phyloP scores from a whole-genome alignment of 1,284 basidiomycete species.

The Papiliotrema flavescens region DNA sequence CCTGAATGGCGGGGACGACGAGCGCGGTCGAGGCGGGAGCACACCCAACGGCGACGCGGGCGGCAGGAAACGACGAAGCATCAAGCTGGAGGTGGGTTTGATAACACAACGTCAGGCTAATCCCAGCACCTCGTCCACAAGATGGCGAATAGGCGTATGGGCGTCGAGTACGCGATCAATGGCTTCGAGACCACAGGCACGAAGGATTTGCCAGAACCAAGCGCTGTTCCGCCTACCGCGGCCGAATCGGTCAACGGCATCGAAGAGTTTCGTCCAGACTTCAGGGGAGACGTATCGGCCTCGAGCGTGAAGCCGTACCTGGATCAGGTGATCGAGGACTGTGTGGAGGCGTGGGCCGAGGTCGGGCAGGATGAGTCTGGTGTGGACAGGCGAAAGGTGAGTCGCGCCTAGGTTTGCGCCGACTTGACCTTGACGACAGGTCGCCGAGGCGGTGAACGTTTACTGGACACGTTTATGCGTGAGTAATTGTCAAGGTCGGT shows the following conservation, averaged over 20 bases:
- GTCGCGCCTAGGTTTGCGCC: background rate
- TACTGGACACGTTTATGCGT: constrained; percentile 41
- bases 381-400: constrained; percentile 28
- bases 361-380: constrained; percentile 22
- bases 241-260: constrained; percentile 30
- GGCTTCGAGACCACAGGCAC: constrained; percentile 34
- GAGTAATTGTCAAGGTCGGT: constrained; percentile 5
- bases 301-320: constrained; percentile 32
- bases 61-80: constrained; percentile 32
- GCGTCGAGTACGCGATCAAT: constrained; percentile 39
- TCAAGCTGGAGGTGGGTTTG: constrained; percentile 44
- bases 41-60: background rate
- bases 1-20: background rate
- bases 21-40: background rate
- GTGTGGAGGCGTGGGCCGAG: constrained; percentile 25
- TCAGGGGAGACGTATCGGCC: constrained; percentile 24
- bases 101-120: no score
- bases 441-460: constrained; percentile 34
- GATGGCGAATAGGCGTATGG: constrained; percentile 44
- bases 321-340: constrained; percentile 34
- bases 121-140: constrained; percentile 43
- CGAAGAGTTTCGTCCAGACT: constrained; percentile 41
- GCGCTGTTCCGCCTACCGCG: constrained; percentile 17
- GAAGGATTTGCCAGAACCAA: constrained; percentile 35
- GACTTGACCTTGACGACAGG: constrained; percentile 12